Conservation (phyloP, 768 basidiomycete species). For the Harrya chromipes region DNA sequence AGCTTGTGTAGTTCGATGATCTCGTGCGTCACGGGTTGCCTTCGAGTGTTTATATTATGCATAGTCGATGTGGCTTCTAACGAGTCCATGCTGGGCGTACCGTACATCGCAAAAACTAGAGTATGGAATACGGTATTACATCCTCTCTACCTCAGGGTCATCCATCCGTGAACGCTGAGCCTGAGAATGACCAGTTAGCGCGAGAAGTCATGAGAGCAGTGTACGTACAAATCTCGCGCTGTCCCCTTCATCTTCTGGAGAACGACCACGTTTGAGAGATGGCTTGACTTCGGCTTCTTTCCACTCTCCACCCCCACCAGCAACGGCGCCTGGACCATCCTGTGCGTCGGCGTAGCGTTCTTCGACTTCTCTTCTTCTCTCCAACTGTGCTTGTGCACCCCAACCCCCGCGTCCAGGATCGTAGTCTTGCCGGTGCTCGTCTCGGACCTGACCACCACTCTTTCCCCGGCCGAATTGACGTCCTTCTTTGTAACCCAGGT, state of each 20-base stretch:
- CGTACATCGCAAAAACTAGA: slow-evolving; percentile 22
- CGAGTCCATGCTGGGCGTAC: slow-evolving; percentile 12
- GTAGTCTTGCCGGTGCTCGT: slow-evolving; percentile 96
- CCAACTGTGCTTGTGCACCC: slow-evolving; percentile 85
- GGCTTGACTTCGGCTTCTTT: slow-evolving; percentile 55
- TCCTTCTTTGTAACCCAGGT: slow-evolving; percentile 94
- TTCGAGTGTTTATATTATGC: slow-evolving; percentile 9
- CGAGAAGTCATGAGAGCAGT: neutral
- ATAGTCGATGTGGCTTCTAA: slow-evolving; percentile 14
- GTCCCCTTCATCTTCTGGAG: slow-evolving; percentile 76
- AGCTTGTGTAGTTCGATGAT: slow-evolving; percentile 51
- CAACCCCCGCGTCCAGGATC: slow-evolving; percentile 95
- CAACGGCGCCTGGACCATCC: slow-evolving; percentile 77
- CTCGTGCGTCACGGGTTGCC: neutral
- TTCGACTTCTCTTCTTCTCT: slow-evolving; percentile 78
- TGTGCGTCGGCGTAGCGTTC: slow-evolving; percentile 82
- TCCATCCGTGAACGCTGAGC: slow-evolving; percentile 61
- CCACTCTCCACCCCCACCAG: slow-evolving; percentile 85
- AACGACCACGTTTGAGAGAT: slow-evolving; percentile 66
- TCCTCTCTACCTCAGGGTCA: slow-evolving; percentile 63
- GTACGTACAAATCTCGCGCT: slow-evolving; percentile 50
- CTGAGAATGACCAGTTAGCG: slow-evolving; percentile 31
- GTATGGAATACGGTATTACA: slow-evolving; percentile 43
- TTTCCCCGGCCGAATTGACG: slow-evolving; percentile 97
- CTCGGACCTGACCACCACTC: slow-evolving; percentile 94